phyloP scores from a whole-genome alignment of 2,329 filamentous ascomycete species.

The Thelonectria blattea region DNA sequence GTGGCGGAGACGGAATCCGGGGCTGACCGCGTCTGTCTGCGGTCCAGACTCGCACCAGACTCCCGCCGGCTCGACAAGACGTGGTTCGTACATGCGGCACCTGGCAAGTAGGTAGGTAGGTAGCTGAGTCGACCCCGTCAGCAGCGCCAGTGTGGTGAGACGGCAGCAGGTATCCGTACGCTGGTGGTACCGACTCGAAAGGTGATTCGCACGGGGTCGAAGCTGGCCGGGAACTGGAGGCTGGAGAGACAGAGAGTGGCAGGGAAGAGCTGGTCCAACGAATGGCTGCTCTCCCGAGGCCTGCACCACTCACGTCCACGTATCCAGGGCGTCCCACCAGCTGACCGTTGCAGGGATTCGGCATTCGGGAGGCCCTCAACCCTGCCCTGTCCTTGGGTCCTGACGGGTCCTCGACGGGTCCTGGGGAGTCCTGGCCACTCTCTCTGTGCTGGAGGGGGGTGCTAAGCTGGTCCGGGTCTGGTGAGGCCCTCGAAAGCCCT shows the following conservation, averaged over 20 bases:
- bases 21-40: constrained; percentile 31
- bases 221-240: constrained; percentile 23
- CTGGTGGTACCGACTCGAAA: constrained; percentile 25
- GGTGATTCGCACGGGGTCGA: constrained; percentile 34
- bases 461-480: neutral
- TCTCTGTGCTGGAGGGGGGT: neutral
- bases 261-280: constrained; percentile 13
- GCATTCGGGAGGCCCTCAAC: neutral
- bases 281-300: constrained; percentile 25
- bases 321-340: constrained; percentile 8
- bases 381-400: neutral
- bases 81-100: constrained; percentile 9
- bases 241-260: constrained; percentile 31
- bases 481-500: neutral
- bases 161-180: constrained; percentile 24
- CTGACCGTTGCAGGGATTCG: constrained; percentile 3
- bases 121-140: constrained; percentile 19
- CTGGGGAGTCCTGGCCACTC: neutral
- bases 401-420: neutral
- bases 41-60: constrained; percentile 32
- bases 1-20: constrained; percentile 37
- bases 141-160: constrained; percentile 30
- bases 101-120: no score
- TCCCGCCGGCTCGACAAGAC: constrained; percentile 21
- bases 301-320: constrained; percentile 19